Base-by-base conservation (phyloP, 192 early-diverging fungal genomes). In the Entrophospora sp. region DNA sequence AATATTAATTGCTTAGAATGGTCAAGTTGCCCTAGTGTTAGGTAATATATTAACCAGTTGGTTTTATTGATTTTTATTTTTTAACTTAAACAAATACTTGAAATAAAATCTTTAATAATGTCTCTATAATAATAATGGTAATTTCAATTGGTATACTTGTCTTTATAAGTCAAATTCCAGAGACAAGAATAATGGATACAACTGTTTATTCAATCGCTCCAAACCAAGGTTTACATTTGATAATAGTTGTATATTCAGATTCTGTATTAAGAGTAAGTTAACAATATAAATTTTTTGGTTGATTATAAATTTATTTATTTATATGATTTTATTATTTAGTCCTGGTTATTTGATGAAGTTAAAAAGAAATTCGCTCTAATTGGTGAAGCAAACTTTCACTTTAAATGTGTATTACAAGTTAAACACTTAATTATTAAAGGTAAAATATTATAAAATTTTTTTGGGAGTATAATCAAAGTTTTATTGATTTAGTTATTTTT, bases 161-260 rank as follows among this genome's bases (percentile, higher is more conserved):
- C 65, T 69, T 51, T 67, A 69, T n/a, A 3, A 82, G 82, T 67
- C 74, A 79, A n/a, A 75, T 73, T 9, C 68, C 74, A 34, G 87
- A 89, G 55, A 84, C 83, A 5, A 72, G 91, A 3, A 87, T 94
- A 55, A 94, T 94, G 91, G 89, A 85, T 56, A 73, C 85, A 1
- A 72, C 79, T 3, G 76, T 85, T 0, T 73, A 79, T 51, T 40
- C 53, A 3, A 40, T 77, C 20, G 36, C 64, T 58, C 44, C 44
- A 52, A 16, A 9, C 5, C 14, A 8, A 13, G 75, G 72, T 3
- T 18, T 75, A 14, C 80, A 87, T 64, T 60, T 87, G 49, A 69
- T 91, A 24, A 85, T 80, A 7, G 81, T 88, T 5, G 90, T 77
- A 0, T 90, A 87, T 64, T 93, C 92, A 0, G 91, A 95, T 70